Conservation (phyloP, 495 filamentous ascomycete species). For the Aspergillus bridgeri region DNA sequence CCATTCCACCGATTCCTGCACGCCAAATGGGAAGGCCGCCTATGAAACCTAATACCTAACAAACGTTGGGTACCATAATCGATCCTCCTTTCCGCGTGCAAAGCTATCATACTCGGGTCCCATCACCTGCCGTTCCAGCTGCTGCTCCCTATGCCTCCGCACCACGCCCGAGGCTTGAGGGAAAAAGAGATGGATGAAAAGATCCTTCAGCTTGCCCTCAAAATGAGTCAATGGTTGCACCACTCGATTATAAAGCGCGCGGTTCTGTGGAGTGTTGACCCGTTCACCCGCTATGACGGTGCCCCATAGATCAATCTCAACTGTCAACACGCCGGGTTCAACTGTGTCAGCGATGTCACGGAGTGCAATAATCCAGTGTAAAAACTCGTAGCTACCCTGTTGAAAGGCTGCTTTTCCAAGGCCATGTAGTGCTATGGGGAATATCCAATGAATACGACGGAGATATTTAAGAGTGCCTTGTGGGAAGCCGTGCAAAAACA, state of each 20-base stretch:
- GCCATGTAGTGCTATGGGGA: too few relatives aligned
- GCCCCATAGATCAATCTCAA: slow-evolving; percentile 1
- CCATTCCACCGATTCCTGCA: too few relatives aligned
- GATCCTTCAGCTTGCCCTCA: not conserved
- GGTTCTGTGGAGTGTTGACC: not conserved
- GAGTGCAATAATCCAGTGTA: slow-evolving; percentile 5
- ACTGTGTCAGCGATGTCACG: not conserved
- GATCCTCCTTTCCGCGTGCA: not conserved
- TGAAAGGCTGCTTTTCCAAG: too few relatives aligned
- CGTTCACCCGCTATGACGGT: too few relatives aligned
- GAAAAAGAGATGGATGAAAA: slow-evolving; percentile 4
- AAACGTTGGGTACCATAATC: too few relatives aligned
- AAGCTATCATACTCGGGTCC: slow-evolving; percentile 1
- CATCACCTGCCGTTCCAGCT: not conserved
- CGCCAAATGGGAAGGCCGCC: too few relatives aligned
- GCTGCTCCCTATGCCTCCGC: not conserved
- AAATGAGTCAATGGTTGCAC: not conserved
- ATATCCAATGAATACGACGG: slow-evolving; percentile 4
- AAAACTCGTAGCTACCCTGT: too few relatives aligned
- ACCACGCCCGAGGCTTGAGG: not conserved
- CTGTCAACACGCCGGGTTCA: not conserved
- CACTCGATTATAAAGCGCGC: not conserved
- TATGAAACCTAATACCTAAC: too few relatives aligned
- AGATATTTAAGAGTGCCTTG: slow-evolving; percentile 1
- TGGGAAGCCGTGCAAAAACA: slow-evolving; percentile 1